Conservation (phyloP, 345 rosid species). For the Eucalyptus lansdowneana region DNA sequence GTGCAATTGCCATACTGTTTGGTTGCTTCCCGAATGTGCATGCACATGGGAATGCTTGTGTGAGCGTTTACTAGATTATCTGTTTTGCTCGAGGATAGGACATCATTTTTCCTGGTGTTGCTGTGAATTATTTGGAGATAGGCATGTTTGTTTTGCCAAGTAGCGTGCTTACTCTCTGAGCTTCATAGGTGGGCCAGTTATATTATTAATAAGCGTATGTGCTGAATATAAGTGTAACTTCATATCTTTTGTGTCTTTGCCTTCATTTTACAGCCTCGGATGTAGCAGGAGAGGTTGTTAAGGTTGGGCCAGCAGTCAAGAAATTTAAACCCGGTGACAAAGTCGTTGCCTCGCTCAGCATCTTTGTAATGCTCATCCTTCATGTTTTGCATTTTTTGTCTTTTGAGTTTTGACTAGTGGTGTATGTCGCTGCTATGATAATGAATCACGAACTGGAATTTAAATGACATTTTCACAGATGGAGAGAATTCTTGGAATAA, state of each 20-base stretch:
- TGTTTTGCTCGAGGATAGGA: not conserved
- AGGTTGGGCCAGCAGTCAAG: constrained; percentile 16
- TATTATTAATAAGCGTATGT: not conserved
- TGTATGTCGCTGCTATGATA: not conserved
- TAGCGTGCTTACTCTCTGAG: not conserved
- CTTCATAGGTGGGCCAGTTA: not conserved
- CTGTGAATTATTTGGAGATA: not conserved
- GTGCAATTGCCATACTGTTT: not conserved
- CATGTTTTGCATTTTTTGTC: not conserved
- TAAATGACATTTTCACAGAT: not conserved
- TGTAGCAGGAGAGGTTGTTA: constrained; percentile 21
- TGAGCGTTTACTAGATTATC: not conserved
- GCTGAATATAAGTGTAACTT: not conserved
- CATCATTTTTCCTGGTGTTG: not conserved
- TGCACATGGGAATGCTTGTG: not conserved
- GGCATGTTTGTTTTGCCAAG: not conserved
- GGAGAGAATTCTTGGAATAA: not conserved
- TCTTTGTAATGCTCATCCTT: not conserved
- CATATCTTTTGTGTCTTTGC: not conserved
- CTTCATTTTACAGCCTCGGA: constrained; percentile 5
- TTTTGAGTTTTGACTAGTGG: not conserved
- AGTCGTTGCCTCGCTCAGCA: constrained; percentile 11
- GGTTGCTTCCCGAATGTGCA: not conserved
- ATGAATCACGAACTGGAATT: not conserved
- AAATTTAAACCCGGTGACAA: constrained; percentile 16